Percentiles rank a stretch among this genome's conserved stretches.
Evolutionary conservation across 192 early-diverging fungal species (phyloP).

Genomic region (Umbelopsis sp.): DNA sequence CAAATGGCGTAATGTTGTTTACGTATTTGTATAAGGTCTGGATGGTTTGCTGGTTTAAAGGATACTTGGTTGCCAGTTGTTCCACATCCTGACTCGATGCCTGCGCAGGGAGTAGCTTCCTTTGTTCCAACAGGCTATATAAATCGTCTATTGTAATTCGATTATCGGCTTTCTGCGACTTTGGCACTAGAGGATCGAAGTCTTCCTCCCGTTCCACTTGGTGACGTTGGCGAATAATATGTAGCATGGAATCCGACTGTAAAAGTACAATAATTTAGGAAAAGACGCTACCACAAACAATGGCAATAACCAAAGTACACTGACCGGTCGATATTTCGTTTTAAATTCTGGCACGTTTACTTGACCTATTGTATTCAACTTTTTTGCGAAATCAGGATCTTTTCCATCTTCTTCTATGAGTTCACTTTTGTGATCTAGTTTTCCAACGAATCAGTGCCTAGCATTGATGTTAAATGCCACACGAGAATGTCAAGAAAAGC

Average conservation of each 20-base stretch:
- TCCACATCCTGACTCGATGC: not conserved
- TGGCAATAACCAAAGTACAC: not conserved
- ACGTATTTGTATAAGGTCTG: constrained; percentile 17
- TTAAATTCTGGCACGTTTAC: constrained; percentile 9
- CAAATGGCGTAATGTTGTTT: constrained; percentile 15
- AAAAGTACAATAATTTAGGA: not conserved
- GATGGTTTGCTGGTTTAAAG: not conserved
- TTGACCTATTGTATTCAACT: not conserved
- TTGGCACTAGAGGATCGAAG: constrained; percentile 10
- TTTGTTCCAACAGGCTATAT: constrained; percentile 10
- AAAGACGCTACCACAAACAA: not conserved
- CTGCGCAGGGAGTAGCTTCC: not conserved
- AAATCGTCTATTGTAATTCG: constrained; percentile 21
- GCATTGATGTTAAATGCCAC: not conserved
- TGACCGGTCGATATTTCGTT: constrained; percentile 9
- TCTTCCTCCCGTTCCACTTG: constrained; percentile 1
- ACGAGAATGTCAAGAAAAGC: not conserved
- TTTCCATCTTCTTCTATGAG: constrained; percentile 1
- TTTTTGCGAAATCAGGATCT: constrained; percentile 4
- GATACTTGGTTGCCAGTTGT: not conserved
- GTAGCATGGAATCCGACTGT: constrained; percentile 19
- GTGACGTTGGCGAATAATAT: constrained; percentile 3
- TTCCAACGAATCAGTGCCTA: not conserved
- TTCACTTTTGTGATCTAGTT: not conserved
- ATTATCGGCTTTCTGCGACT: constrained; percentile 2